Conservation (phyloP, 2,329 filamentous ascomycete species). For the Cercospora sp. region DNA sequence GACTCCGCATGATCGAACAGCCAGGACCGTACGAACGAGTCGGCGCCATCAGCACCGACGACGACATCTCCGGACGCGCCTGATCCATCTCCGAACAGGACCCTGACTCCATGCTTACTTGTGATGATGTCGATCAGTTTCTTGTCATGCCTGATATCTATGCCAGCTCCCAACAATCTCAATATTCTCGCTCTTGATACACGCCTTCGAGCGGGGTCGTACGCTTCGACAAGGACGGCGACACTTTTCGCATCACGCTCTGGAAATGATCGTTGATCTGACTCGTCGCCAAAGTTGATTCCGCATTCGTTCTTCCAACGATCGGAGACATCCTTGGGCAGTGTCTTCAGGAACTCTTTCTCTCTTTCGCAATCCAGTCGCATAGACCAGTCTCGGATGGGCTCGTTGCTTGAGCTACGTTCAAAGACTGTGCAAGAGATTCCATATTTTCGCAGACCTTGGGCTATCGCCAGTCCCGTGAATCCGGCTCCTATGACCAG, state of each 20-base stretch:
- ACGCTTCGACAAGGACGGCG: too few relatives aligned
- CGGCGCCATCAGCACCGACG: background rate
- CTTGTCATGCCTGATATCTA: background rate
- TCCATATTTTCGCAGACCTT: background rate
- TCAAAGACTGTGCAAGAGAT: background rate
- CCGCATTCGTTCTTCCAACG: background rate
- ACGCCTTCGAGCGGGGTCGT: background rate
- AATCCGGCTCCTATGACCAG: background rate
- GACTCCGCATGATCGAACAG: background rate
- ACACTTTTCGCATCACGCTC: background rate
- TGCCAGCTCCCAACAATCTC: background rate
- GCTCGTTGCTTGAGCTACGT: background rate
- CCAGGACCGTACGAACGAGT: background rate
- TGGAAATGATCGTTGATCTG: background rate
- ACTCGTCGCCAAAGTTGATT: background rate
- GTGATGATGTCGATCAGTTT: background rate
- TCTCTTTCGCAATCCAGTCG: background rate
- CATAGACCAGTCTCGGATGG: background rate
- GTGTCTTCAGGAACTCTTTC: background rate
- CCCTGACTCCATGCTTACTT: background rate
- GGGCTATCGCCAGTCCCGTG: background rate
- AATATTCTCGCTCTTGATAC: background rate
- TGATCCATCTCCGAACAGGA: background rate
- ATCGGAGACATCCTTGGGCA: background rate
- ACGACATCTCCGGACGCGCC: background rate